A percentile compares a stretch with the other conserved stretches of the same genome.
Conservation (phyloP, 805 yeast genomes). For the Saturnispora sekii region DNA sequence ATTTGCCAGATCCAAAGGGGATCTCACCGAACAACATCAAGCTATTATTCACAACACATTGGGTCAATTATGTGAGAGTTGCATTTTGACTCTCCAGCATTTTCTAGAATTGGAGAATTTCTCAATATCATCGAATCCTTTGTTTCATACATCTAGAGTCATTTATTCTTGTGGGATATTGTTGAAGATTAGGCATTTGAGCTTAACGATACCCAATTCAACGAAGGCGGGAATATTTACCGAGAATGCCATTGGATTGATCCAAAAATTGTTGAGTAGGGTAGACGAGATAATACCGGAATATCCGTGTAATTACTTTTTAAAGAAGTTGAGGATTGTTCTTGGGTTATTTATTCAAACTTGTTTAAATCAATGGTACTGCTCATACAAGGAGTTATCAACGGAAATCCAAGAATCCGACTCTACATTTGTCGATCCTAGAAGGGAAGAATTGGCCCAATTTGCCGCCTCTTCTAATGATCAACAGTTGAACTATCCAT, state of each 20-base stretch:
- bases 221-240: slow-evolving; percentile 39
- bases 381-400: slow-evolving; percentile 12
- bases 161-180: slow-evolving; percentile 61
- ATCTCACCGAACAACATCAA: slow-evolving; percentile 26
- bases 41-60: slow-evolving; percentile 10
- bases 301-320: slow-evolving; percentile 38
- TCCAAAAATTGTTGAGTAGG: slow-evolving; percentile 19
- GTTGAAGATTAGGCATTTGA: slow-evolving; percentile 44
- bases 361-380: slow-evolving; percentile 43
- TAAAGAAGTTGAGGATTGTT: slow-evolving; percentile 46
- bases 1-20: slow-evolving; percentile 12
- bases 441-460: not conserved
- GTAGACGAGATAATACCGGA: slow-evolving; percentile 23
- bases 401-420: slow-evolving; percentile 9
- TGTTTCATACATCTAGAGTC: slow-evolving; percentile 45
- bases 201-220: slow-evolving; percentile 41
- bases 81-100: slow-evolving; percentile 40
- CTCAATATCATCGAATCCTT: slow-evolving; percentile 48
- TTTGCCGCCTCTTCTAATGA: not conserved
- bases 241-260: slow-evolving; percentile 28
- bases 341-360: slow-evolving; percentile 53
- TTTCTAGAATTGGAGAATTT: slow-evolving; percentile 35
- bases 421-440: slow-evolving; percentile 1
- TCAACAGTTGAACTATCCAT: not conserved
- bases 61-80: slow-evolving; percentile 40